These are phyloP conservation scores for Cyclotella distinguenda DNA, from an alignment of 108 stramenopile genomes.

Conservation along the genomic window DNA sequence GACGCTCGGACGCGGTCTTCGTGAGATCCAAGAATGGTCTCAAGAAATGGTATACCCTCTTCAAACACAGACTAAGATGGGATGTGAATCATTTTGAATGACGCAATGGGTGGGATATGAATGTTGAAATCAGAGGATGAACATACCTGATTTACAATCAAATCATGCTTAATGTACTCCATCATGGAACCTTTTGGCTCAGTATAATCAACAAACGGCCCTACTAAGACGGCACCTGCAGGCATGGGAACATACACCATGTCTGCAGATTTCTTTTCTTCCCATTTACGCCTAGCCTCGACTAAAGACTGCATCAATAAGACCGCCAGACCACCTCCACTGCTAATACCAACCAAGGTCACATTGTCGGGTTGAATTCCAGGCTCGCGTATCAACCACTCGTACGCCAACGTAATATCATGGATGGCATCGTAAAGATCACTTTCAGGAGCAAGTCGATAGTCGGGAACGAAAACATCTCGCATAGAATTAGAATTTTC, in stretches of 20 bases:
- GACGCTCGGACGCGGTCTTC: conserved; percentile 59
- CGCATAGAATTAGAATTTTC: too few species aligned
- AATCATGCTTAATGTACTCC: conserved; percentile 68
- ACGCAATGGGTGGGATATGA: not conserved
- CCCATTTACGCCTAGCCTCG: conserved; percentile 28
- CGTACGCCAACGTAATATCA: conserved; percentile 64
- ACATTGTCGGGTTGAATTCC: conserved; percentile 59
- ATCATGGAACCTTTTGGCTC: conserved; percentile 63
- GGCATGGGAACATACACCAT: conserved; percentile 42
- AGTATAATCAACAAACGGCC: conserved; percentile 81
- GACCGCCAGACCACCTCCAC: conserved; percentile 65
- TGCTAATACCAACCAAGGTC: conserved; percentile 62
- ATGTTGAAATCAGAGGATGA: not conserved
- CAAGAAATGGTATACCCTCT: conserved; percentile 47
- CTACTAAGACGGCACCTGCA: conserved; percentile 59
- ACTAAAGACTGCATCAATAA: conserved; percentile 66
- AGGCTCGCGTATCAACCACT: conserved; percentile 46
- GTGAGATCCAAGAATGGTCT: conserved; percentile 39
- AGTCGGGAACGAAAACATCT: conserved; percentile 72
- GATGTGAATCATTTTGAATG: not conserved
- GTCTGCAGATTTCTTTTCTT: not conserved
- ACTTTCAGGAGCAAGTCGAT: conserved; percentile 64
- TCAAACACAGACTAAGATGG: conserved; percentile 43
- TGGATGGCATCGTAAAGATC: conserved; percentile 68
- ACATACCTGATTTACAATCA: conserved; percentile 67